A percentile compares a stretch with the other conserved stretches of the same genome.
Conservation (phyloP, 495 filamentous ascomycete genomes). For the Podospora comata region DNA sequence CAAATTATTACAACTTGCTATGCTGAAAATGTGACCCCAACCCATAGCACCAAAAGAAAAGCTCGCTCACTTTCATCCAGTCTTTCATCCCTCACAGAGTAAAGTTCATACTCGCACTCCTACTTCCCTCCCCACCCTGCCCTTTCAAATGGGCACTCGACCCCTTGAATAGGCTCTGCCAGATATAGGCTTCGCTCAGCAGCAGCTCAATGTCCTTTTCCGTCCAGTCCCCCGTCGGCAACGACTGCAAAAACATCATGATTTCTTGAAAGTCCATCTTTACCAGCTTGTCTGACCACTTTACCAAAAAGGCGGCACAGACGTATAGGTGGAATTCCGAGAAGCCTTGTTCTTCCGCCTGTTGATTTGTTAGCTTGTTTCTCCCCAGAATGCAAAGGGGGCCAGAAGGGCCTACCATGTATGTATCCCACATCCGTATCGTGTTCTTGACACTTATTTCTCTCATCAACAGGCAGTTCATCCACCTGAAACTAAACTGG, state of each 20-base stretch:
- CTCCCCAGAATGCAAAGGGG: background rate
- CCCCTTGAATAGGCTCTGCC: constrained; percentile 88
- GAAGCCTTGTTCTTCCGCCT: constrained; percentile 98
- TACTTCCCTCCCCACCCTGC: constrained; percentile 33
- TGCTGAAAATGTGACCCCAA: background rate
- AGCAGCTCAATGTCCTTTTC: constrained; percentile 97
- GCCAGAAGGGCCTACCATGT: constrained; percentile 62
- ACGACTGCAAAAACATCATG: constrained; percentile 98
- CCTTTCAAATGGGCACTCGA: constrained; percentile 77
- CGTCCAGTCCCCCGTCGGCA: constrained; percentile 93
- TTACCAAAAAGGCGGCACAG: constrained; percentile 96
- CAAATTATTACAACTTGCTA: background rate
- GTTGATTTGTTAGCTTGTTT: constrained; percentile 7
- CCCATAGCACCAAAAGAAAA: background rate
- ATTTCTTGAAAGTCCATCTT: constrained; percentile 99
- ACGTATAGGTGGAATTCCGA: constrained; percentile 98
- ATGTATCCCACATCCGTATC: constrained; percentile 99
- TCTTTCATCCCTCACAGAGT: constrained; percentile 34
- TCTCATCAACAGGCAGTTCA: constrained; percentile 98
- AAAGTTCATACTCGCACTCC: constrained; percentile 36
- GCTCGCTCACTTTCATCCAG: background rate
- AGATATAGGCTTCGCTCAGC: constrained; percentile 92
- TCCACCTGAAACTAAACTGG: constrained; percentile 98
- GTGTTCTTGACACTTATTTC: constrained; percentile 95
- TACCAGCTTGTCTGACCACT: constrained; percentile 90